Conservation (phyloP, 2,329 filamentous ascomycete genomes). For the Rhynchosporium agropyri region DNA sequence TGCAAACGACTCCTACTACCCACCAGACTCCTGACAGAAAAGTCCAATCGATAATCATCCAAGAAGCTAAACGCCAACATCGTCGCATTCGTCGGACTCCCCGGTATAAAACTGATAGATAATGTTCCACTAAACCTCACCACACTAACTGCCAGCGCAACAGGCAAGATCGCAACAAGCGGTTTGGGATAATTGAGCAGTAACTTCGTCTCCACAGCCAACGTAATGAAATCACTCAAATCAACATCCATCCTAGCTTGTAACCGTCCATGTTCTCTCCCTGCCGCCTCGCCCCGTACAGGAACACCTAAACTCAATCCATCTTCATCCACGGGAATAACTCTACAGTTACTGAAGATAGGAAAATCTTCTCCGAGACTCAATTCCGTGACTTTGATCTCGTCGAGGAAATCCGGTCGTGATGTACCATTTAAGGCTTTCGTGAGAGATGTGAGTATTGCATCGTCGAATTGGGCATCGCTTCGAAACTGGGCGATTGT, state of each 20-base stretch:
- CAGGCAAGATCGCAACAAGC: constrained; percentile 83
- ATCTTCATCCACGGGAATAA: constrained; percentile 88
- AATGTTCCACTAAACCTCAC: constrained; percentile 94
- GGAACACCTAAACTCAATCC: constrained; percentile 57
- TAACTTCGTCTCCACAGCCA: constrained; percentile 92
- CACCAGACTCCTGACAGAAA: constrained; percentile 77
- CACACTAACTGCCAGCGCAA: constrained; percentile 88
- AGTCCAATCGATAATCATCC: constrained; percentile 83
- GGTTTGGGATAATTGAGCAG: constrained; percentile 94
- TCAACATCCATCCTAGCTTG: constrained; percentile 98
- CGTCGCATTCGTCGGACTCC: constrained; percentile 67
- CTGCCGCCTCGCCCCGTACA: constrained; percentile 46
- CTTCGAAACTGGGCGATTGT: constrained; percentile 94
- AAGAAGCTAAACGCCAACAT: constrained; percentile 95
- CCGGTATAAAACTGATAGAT: constrained; percentile 89
- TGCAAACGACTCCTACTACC: constrained; percentile 79
- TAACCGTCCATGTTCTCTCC: constrained; percentile 69
- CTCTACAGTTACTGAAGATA: constrained; percentile 96
- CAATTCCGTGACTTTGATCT: constrained; percentile 91
- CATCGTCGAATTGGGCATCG: constrained; percentile 89
- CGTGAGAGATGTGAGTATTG: constrained; percentile 82
- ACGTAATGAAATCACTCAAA: constrained; percentile 90
- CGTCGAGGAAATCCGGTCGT: constrained; percentile 88
- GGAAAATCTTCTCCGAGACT: constrained; percentile 96
- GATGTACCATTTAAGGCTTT: constrained; percentile 84